Base-by-base conservation (phyloP, 345 rosid species). In the Corchorus olitorius region DNA sequence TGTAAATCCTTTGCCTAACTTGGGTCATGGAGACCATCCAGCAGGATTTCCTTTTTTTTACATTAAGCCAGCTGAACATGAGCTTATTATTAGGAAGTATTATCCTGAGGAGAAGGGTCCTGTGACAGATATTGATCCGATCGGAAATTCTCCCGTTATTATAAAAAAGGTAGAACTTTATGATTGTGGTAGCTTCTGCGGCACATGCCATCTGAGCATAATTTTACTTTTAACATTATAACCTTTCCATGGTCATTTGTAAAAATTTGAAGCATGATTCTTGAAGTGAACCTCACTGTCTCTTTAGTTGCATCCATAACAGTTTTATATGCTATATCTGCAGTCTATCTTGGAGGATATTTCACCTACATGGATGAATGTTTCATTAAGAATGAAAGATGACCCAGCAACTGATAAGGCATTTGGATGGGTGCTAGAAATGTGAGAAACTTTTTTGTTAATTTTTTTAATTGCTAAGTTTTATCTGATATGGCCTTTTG, bases 361-460 rank as follows among this genome's bases (percentile, higher is more conserved):
- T 82, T 75, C 97, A 16, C 94, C 94, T 43, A 89, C 91, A 50
- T 92, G 97, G 97, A 82, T 92, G 89, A 92, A 92, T 84, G 66
- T 92, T 49, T 92, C 97, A 2, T 79, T 90, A 63, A 85, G 84
- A 83, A 92, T 92, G 94, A 92, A 92, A 81, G 88, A 92, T 68
- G 97, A 92, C 37, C 85, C 84, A 5, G 89, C 80, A 71, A 87
- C 94, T 0, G 97, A 92, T 73, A 89, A 88, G 77, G 91, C 86
- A 61, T 92, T 90, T 84, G 97, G 97, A 80, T 92, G 97, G 97
- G 97, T 92, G 70, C 85, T 88, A 63, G 97, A 92, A 88, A 92
- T 92, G 94, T 90, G 77, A 86, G 94, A 78, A 58, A 20, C 63
- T 12, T 19, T 11, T 64, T 6, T 41, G 15, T 49, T n/a, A 16